Base-by-base conservation (phyloP, 163 green algal genomes). In the Scenedesmus sp. region DNA sequence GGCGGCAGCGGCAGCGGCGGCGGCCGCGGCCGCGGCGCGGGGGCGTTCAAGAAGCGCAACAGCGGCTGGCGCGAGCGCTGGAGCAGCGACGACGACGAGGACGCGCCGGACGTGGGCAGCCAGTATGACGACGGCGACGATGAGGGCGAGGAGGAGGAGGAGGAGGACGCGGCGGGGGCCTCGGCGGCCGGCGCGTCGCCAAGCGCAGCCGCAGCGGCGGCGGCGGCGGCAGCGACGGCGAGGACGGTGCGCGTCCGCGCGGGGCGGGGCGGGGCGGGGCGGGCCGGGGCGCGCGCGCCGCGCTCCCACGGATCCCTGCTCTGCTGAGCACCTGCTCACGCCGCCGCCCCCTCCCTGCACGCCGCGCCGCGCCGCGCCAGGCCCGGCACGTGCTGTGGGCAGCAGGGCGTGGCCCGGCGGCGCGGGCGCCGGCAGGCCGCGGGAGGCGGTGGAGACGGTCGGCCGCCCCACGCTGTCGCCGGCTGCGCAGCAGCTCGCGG, bases 41-140 rank as follows among this genome's bases (percentile, higher is more conserved):
- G 39, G 7, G n/a, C n/a, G n/a, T n/a, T n/a, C 7, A 69, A 69
- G 28, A 70, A 36, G n/a, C 36, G 22, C 34, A 54, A 1, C 6
- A 31, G 36, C 4, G 22, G 36, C 34, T 69, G 67, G 70, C 70
- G 70, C 36, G 66, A 36, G 70, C 29, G 70, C 36, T 47, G 34
- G 56, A 70, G 70, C 56, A n/a, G 22, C 28, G 67, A 75, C 11
- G 65, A 76, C 29, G 63, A 73, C 39, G 39, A 47, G 39, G 39
- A 47, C 7, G 39, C 6, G 39, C 39, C 10, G 39, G 39, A 47
- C 10, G 39, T 15, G 39, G 39, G 39, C 39, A 47, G 39, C 39
- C 7, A 47, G 39, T 10, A 47, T 6, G 6, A 31, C 50, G 47
- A 31, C 11, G 50, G 3, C 33, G 50, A 63, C 17, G 33, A 29